These are phyloP conservation scores for Penicillium malachiteum DNA, from an alignment of 495 filamentous ascomycete genomes.

Conservation along the genomic window DNA sequence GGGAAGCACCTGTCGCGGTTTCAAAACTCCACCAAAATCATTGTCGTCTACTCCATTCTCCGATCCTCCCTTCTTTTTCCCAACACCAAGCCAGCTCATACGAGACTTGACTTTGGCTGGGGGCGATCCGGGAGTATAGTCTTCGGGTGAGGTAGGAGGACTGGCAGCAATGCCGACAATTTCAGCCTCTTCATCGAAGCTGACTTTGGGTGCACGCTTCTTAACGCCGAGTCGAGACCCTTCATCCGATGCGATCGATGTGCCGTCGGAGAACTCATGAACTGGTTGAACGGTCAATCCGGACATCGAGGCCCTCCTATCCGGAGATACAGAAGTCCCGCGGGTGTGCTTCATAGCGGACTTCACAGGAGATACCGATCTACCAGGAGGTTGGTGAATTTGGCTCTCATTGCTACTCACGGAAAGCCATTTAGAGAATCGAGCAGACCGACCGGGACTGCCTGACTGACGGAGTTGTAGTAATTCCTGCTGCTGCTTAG, in stretches of 20 bases:
- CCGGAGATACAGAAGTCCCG: constrained; percentile 48
- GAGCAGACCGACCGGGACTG: constrained; percentile 68
- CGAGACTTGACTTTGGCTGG: constrained; percentile 45
- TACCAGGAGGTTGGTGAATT: constrained; percentile 71
- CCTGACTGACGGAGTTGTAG: constrained; percentile 41
- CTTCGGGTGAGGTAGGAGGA: constrained; percentile 48
- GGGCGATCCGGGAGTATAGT: constrained; percentile 50
- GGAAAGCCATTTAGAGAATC: constrained; percentile 63
- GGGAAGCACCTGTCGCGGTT: constrained; percentile 72
- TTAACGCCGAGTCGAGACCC: constrained; percentile 44
- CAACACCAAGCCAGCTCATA: constrained; percentile 55
- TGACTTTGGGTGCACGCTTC: constrained; percentile 75
- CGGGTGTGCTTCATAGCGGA: constrained; percentile 77
- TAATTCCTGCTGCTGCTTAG: constrained; percentile 3
- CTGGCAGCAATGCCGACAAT: constrained; percentile 60
- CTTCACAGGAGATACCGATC: constrained; percentile 82
- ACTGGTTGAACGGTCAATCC: constrained; percentile 36
- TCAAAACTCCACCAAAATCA: constrained; percentile 65
- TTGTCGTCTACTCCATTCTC: constrained; percentile 47
- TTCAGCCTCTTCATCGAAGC: constrained; percentile 76
- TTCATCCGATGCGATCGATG: constrained; percentile 62
- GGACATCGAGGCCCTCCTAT: constrained; percentile 23
- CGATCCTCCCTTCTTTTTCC: constrained; percentile 43
- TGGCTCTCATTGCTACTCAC: constrained; percentile 48
- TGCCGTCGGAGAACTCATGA: constrained; percentile 61